Evolutionary conservation across 208 protist species (phyloP).

Genomic region (Leishmania tarentolae): DNA sequence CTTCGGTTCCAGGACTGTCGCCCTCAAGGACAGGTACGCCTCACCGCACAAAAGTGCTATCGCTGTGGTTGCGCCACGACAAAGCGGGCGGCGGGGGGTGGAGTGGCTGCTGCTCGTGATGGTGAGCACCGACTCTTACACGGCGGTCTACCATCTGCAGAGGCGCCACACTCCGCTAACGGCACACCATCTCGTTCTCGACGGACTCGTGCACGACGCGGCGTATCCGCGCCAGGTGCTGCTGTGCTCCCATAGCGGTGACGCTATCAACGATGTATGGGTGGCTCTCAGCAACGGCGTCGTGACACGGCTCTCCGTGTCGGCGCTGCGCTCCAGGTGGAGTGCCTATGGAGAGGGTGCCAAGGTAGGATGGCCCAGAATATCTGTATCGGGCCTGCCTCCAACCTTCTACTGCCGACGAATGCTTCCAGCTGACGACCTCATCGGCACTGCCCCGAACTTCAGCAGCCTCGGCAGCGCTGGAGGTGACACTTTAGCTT

Average conservation of each 20-base stretch:
- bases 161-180: conserved; percentile 9
- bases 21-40: conserved; percentile 17
- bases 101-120: conserved; percentile 26
- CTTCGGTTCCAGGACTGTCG: conserved; percentile 8
- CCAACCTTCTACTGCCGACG: conserved; percentile 23
- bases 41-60: conserved; percentile 3
- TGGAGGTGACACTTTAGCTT: conserved; percentile 1
- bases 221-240: conserved; percentile 27
- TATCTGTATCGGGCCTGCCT: conserved; percentile 20
- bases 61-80: conserved; percentile 15
- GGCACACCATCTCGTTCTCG: conserved; percentile 21
- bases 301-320: conserved; percentile 20
- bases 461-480: background rate
- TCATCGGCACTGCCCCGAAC: conserved; percentile 9
- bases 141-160: conserved; percentile 29
- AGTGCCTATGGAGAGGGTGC: background rate
- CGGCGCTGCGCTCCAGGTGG: conserved; percentile 10
- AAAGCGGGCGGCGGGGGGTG: background rate
- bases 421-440: conserved; percentile 24
- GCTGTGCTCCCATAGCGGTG: conserved; percentile 26
- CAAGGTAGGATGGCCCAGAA: conserved; percentile 13
- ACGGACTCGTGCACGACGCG: conserved; percentile 23
- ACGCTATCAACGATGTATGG: conserved; percentile 29
- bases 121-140: conserved; percentile 17
- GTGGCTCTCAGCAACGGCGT: conserved; percentile 21